These are phyloP conservation scores for Sporothrix humicola DNA, from an alignment of 2,329 filamentous ascomycete species.

Conservation along the genomic window DNA sequence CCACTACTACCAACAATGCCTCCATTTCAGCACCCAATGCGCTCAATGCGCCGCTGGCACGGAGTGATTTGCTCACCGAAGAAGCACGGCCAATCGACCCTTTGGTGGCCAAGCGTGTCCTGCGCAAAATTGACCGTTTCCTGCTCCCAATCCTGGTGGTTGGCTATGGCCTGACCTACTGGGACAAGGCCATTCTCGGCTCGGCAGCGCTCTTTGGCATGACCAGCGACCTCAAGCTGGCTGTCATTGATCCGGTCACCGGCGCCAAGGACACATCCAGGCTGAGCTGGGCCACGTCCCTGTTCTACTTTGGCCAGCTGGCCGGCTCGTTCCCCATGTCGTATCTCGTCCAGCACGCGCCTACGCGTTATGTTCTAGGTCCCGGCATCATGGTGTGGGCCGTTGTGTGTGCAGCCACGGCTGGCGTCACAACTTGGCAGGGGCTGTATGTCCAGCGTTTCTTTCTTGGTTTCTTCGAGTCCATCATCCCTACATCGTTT, in stretches of 20 bases:
- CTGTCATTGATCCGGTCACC: slow-evolving; percentile 52
- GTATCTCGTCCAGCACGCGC: slow-evolving; percentile 71
- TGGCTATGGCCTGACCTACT: slow-evolving; percentile 43
- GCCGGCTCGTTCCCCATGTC: slow-evolving; percentile 76
- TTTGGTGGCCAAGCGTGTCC: not conserved
- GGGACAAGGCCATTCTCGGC: slow-evolving; percentile 68
- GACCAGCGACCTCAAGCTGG: slow-evolving; percentile 69
- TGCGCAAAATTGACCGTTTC: slow-evolving; percentile 25
- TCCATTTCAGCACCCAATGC: not conserved
- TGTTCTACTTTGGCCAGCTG: slow-evolving; percentile 83
- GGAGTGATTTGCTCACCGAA: slow-evolving; percentile 10
- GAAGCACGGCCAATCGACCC: slow-evolving; percentile 20
- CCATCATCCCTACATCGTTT: slow-evolving; percentile 68
- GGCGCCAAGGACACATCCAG: slow-evolving; percentile 66
- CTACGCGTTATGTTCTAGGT: slow-evolving; percentile 68
- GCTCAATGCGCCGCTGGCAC: not conserved
- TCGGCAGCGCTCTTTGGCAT: slow-evolving; percentile 74
- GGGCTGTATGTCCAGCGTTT: slow-evolving; percentile 72
- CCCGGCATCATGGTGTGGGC: slow-evolving; percentile 69
- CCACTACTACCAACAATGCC: not conserved
- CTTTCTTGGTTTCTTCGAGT: slow-evolving; percentile 67
- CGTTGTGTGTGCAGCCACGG: slow-evolving; percentile 63
- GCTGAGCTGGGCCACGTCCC: slow-evolving; percentile 76
- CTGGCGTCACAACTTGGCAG: slow-evolving; percentile 48
- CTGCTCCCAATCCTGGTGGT: slow-evolving; percentile 3